Evolutionary conservation across 2,329 filamentous ascomycete genomes (phyloP).

Genomic region (Ophiostoma himal-ulmi): DNA sequence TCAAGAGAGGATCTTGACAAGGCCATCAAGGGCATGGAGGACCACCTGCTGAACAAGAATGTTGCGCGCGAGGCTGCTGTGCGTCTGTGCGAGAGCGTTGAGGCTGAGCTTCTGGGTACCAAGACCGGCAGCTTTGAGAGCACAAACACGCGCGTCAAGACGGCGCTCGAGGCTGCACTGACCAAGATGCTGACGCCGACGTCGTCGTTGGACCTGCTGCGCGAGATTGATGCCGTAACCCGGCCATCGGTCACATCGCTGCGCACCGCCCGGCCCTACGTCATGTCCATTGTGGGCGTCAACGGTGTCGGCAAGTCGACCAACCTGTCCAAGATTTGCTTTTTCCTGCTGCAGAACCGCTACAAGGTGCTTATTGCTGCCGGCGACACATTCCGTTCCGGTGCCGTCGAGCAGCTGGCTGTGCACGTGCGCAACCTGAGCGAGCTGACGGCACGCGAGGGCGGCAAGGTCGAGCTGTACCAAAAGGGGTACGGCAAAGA

Average conservation of each 20-base stretch:
- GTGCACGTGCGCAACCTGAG: constrained; percentile 92
- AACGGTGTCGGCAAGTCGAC: constrained; percentile 98
- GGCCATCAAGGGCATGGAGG: constrained; percentile 92
- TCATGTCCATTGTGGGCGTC: constrained; percentile 96
- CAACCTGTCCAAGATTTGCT: constrained; percentile 95
- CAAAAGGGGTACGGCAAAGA: constrained; percentile 98
- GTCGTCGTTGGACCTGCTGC: constrained; percentile 86
- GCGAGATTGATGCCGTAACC: constrained; percentile 79
- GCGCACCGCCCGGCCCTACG: constrained; percentile 70
- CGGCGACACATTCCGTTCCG: constrained; percentile 93
- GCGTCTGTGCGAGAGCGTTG: constrained; percentile 83
- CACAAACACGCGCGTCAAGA: constrained; percentile 74
- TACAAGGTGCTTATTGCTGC: constrained; percentile 92
- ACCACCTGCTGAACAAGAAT: constrained; percentile 91
- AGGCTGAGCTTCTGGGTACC: constrained; percentile 80
- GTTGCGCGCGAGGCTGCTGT: constrained; percentile 91
- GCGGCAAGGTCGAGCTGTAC: constrained; percentile 81
- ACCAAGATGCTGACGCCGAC: constrained; percentile 95
- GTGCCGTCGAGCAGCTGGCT: constrained; percentile 91
- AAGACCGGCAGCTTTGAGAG: constrained; percentile 89
- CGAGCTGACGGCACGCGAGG: constrained; percentile 76
- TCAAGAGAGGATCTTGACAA: constrained; percentile 86
- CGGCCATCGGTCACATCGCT: constrained; percentile 59
- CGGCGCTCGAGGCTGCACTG: constrained; percentile 85
- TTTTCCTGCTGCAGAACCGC: constrained; percentile 95